A percentile compares a stretch with the other conserved stretches of the same genome.
phyloP scores from a whole-genome alignment of 2,329 filamentous ascomycete genomes.

The Curvularia spicifera region DNA sequence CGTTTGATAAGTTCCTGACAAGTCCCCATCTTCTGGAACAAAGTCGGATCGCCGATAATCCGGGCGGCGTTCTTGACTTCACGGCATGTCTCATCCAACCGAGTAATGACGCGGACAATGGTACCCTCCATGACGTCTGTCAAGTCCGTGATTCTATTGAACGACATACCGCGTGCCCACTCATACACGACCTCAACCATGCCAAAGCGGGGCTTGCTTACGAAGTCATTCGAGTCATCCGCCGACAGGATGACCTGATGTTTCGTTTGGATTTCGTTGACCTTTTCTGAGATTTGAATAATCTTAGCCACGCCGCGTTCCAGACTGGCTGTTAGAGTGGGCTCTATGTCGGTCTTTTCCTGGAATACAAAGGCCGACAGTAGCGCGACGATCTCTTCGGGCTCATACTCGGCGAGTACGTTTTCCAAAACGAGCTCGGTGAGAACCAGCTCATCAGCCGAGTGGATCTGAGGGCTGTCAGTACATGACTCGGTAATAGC shows the following conservation, averaged over 20 bases:
- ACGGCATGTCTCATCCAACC: constrained; percentile 92
- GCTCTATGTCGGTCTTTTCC: constrained; percentile 86
- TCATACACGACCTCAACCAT: constrained; percentile 98
- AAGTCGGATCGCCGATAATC: constrained; percentile 89
- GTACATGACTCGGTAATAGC: constrained; percentile 5
- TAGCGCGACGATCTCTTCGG: constrained; percentile 93
- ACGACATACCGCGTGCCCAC: constrained; percentile 97
- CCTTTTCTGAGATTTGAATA: constrained; percentile 86
- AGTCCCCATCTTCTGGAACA: constrained; percentile 96
- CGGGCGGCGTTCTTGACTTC: constrained; percentile 97
- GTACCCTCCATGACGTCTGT: constrained; percentile 97
- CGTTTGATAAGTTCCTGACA: constrained; percentile 98
- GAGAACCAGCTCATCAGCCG: constrained; percentile 92
- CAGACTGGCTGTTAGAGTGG: constrained; percentile 80
- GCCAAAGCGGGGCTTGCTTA: constrained; percentile 84
- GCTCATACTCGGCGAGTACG: constrained; percentile 91
- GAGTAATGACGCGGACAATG: constrained; percentile 92
- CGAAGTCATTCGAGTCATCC: constrained; percentile 93
- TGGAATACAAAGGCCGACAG: constrained; percentile 97
- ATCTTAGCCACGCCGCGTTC: constrained; percentile 85
- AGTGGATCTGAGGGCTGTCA: constrained; percentile 70
- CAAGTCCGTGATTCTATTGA: constrained; percentile 94
- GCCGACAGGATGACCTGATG: constrained; percentile 90
- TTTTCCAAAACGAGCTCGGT: constrained; percentile 98
- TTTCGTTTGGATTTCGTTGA: constrained; percentile 85